A percentile compares a stretch with the other conserved stretches of the same genome.
phyloP scores from a whole-genome alignment of 2,329 filamentous ascomycete species.

The Trichoderma sp. region DNA sequence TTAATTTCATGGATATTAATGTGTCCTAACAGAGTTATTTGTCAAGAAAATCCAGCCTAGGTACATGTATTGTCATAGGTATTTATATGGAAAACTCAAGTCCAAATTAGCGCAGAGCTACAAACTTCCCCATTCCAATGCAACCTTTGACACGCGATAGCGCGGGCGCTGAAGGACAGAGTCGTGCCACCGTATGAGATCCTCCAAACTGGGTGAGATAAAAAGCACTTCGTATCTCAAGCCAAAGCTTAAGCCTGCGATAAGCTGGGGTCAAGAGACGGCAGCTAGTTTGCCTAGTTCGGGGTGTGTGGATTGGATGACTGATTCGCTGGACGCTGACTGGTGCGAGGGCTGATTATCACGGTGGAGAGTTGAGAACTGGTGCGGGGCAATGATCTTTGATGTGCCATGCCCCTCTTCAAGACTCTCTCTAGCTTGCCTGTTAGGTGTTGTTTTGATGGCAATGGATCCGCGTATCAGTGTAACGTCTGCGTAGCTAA shows the following conservation, averaged over 20 bases:
- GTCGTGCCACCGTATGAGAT: slow-evolving; percentile 1
- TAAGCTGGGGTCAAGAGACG: slow-evolving; percentile 5
- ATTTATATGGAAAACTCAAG: neutral
- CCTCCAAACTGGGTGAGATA: neutral
- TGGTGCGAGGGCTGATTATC: slow-evolving; percentile 6
- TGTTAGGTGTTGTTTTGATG: neutral
- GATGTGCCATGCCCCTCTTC: slow-evolving; percentile 5
- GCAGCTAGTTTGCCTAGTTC: slow-evolving; percentile 1
- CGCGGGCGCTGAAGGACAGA: neutral
- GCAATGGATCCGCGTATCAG: neutral
- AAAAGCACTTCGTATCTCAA: neutral
- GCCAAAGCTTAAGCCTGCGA: neutral
- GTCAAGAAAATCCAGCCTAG: neutral
- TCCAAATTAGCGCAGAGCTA: slow-evolving; percentile 2
- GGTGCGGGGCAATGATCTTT: slow-evolving; percentile 14
- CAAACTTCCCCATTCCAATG: neutral
- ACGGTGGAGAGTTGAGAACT: slow-evolving; percentile 1
- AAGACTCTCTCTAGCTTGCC: neutral
- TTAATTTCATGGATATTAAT: neutral
- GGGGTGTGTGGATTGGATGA: neutral
- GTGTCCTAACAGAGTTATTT: neutral
- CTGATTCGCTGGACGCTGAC: slow-evolving; percentile 6
- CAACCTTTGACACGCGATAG: neutral
- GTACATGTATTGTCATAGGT: neutral
- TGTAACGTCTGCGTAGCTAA: slow-evolving; percentile 3